phyloP scores from a whole-genome alignment of 139 green algal species.

The Chlorella sp. region DNA sequence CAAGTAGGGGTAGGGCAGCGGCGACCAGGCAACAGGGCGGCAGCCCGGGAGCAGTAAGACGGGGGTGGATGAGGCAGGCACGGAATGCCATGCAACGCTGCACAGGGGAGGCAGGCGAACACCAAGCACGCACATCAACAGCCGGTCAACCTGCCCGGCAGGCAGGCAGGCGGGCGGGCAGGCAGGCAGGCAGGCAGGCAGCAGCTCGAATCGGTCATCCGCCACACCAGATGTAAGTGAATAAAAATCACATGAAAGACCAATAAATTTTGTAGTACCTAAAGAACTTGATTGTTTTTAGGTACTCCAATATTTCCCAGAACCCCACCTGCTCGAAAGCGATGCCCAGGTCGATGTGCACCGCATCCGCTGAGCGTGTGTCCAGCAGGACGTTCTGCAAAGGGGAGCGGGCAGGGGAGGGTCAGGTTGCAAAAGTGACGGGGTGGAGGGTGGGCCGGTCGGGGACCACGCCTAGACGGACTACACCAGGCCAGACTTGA shows the following conservation, averaged over 20 bases:
- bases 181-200: background rate
- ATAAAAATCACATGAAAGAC: no score
- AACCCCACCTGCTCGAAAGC: conserved; percentile 90
- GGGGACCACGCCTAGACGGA: no score
- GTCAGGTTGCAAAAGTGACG: background rate
- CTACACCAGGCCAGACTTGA: no score
- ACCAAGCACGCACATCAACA: background rate
- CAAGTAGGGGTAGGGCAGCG: background rate
- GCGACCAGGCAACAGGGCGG: background rate
- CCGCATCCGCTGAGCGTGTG: conserved; percentile 81
- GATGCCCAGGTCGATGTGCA: conserved; percentile 99
- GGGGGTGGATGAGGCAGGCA: background rate
- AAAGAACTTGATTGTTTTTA: no score
- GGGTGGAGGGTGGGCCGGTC: no score
- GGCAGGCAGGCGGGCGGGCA: background rate
- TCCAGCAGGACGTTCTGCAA: conserved; percentile 95
- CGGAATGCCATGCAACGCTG: background rate
- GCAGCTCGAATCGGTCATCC: background rate
- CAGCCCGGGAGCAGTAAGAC: no score
- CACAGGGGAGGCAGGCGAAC: background rate
- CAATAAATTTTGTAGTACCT: no score
- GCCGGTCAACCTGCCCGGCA: background rate
- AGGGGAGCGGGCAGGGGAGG: background rate
- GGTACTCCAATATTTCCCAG: no score
- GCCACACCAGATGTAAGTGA: no score